Percentiles rank a stretch among this genome's conserved stretches.
Evolutionary conservation across 768 basidiomycete species (phyloP).

Genomic region (Mycena rebaudengoi): DNA sequence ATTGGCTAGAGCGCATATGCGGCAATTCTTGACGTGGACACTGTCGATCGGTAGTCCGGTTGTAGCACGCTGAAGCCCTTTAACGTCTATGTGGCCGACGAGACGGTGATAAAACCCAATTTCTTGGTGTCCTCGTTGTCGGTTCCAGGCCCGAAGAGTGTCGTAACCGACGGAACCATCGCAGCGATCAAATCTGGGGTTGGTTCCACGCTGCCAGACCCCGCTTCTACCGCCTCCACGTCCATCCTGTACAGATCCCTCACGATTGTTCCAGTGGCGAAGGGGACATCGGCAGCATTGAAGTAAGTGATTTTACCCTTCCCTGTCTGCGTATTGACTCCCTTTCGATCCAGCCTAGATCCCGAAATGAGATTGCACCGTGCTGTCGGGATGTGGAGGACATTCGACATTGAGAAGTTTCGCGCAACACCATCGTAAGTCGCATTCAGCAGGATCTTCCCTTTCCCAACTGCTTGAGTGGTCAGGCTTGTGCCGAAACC

Average conservation of each 20-base stretch:
- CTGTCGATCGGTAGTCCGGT: slow-evolving; percentile 17
- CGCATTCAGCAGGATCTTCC: slow-evolving; percentile 3
- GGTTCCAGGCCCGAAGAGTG: slow-evolving; percentile 5
- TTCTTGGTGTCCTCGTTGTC: not conserved
- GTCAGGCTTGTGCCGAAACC: slow-evolving; percentile 12
- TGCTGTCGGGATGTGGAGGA: slow-evolving; percentile 12
- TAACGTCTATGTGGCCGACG: slow-evolving; percentile 27
- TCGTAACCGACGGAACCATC: not conserved
- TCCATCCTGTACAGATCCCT: slow-evolving; percentile 19
- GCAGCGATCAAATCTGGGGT: slow-evolving; percentile 11
- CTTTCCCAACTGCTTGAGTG: slow-evolving; percentile 16
- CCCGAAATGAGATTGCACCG: slow-evolving; percentile 26
- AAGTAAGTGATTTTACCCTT: slow-evolving; percentile 7
- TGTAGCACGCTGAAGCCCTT: slow-evolving; percentile 22
- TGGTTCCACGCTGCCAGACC: not conserved
- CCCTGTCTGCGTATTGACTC: slow-evolving; percentile 14
- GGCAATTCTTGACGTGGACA: slow-evolving; percentile 12
- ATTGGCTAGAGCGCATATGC: slow-evolving; percentile 20
- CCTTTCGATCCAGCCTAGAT: slow-evolving; percentile 14
- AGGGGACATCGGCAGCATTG: slow-evolving; percentile 2
- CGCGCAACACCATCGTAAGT: not conserved
- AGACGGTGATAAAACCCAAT: slow-evolving; percentile 23
- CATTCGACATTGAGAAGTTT: slow-evolving; percentile 8
- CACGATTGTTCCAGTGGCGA: not conserved
- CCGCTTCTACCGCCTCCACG: not conserved